These are phyloP conservation scores for Corchorus olitorius DNA, from an alignment of 345 rosid genomes.

Conservation along the genomic window DNA sequence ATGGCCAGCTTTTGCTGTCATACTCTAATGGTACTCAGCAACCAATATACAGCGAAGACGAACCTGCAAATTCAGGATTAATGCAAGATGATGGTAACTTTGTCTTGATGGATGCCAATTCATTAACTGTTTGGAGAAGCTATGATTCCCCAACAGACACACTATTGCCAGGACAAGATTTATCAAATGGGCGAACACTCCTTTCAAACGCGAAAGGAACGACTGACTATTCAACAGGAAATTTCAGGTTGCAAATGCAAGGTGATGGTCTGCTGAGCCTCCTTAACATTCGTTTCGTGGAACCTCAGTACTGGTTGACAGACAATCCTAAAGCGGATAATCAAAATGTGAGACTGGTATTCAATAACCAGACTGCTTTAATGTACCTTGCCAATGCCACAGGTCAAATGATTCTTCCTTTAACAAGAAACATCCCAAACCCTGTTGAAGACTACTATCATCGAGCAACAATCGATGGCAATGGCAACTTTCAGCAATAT, in stretches of 20 bases:
- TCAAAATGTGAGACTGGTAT: conserved; percentile 23
- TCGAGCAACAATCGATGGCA: conserved; percentile 30
- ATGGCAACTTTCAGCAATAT: conserved; percentile 32
- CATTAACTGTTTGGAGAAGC: conserved; percentile 29
- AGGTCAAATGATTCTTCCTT: not conserved
- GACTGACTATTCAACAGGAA: conserved; percentile 30
- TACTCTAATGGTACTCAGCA: conserved; percentile 30
- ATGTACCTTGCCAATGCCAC: conserved; percentile 17
- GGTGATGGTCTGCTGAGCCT: conserved; percentile 33
- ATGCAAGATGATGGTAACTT: conserved; percentile 34
- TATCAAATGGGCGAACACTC: conserved; percentile 19
- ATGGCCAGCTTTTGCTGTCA: conserved; percentile 30
- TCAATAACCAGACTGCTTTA: conserved; percentile 26
- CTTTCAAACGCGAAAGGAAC: conserved; percentile 31
- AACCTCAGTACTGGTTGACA: conserved; percentile 32
- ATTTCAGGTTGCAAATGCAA: conserved; percentile 36
- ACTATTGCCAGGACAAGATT: conserved; percentile 30
- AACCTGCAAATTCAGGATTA: conserved; percentile 17
- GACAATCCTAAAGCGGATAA: conserved; percentile 1
- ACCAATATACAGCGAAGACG: conserved; percentile 24
- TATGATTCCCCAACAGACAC: conserved; percentile 32
- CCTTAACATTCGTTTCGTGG: conserved; percentile 28
- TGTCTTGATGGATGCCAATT: conserved; percentile 21
- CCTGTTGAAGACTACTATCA: conserved; percentile 37
- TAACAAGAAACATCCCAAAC: conserved; percentile 15